Percentiles rank a stretch among this genome's conserved stretches.
Conservation (phyloP, 345 rosid species). For the Brassica rapa region DNA sequence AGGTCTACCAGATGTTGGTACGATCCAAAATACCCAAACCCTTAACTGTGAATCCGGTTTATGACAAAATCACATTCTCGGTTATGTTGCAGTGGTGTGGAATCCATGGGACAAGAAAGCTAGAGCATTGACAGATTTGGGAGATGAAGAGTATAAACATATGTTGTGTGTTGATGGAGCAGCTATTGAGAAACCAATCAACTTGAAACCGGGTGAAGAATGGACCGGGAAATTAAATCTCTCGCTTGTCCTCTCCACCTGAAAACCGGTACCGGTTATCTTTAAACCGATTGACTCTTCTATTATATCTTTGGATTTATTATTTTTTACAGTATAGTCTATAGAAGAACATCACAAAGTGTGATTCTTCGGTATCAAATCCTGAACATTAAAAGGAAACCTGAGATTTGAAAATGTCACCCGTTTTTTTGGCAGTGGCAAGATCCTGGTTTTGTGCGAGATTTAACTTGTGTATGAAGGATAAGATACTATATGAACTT, state of each 20-base stretch:
- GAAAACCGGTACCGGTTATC: conserved; percentile 32
- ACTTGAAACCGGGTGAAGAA: conserved; percentile 91
- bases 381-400: conserved; percentile 29
- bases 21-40: conserved; percentile 27
- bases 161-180: conserved; percentile 94
- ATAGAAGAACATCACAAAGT: conserved; percentile 29
- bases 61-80: neutral
- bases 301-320: neutral
- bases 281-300: conserved; percentile 1
- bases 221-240: conserved; percentile 87
- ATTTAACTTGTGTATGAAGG: conserved; percentile 33
- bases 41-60: neutral
- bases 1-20: conserved; percentile 92
- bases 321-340: conserved; percentile 19
- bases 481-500: conserved; percentile 18
- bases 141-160: conserved; percentile 89
- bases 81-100: conserved; percentile 71
- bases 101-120: conserved; percentile 99
- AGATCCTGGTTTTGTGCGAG: conserved; percentile 43
- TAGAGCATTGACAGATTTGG: conserved; percentile 68
- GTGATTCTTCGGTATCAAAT: conserved; percentile 21
- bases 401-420: conserved; percentile 34
- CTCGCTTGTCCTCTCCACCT: conserved; percentile 59
- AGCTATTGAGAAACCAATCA: conserved; percentile 75
- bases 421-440: conserved; percentile 38